Conservation (phyloP, 169 alveolate species). For the Eimeria zaria region DNA sequence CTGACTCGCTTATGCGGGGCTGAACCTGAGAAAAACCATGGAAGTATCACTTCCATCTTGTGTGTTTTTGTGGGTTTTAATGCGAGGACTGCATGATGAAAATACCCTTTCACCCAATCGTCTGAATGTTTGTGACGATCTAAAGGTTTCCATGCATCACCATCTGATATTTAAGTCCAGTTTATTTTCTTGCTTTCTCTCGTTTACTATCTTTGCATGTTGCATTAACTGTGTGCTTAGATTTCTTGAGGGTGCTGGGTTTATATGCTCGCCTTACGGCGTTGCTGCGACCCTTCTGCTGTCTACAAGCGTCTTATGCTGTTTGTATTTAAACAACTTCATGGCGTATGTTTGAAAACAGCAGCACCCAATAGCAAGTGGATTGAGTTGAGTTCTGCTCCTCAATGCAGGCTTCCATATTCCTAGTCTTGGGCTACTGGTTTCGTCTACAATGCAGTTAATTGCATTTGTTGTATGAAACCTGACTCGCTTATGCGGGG, state of each 20-base stretch:
- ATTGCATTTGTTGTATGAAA: neutral
- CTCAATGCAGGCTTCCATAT: constrained; percentile 46
- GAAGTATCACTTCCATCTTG: constrained; percentile 23
- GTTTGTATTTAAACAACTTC: no score
- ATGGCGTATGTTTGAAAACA: constrained; percentile 73
- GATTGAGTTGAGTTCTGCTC: constrained; percentile 68
- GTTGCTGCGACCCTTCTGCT: constrained; percentile 72
- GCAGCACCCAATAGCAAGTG: constrained; percentile 74
- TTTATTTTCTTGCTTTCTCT: neutral
- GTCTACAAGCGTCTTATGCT: constrained; percentile 25
- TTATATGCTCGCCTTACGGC: constrained; percentile 2
- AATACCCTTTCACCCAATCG: no score
- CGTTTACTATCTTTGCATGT: neutral
- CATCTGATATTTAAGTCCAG: neutral
- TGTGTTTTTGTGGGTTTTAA: neutral
- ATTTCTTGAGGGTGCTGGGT: constrained; percentile 44
- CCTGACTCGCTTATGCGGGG: constrained; percentile 74
- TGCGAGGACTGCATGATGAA: neutral
- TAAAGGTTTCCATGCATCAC: constrained; percentile 65
- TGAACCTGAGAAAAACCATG: constrained; percentile 74
- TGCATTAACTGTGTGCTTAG: no score
- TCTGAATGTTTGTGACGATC: constrained; percentile 22
- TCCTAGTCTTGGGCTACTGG: constrained; percentile 56
- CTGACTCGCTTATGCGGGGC: constrained; percentile 72
- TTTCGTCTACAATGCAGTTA: constrained; percentile 1